Percentiles rank a stretch among this genome's conserved stretches.
Conservation (phyloP, 306 rosid genomes). For the Vigna hirtella region DNA sequence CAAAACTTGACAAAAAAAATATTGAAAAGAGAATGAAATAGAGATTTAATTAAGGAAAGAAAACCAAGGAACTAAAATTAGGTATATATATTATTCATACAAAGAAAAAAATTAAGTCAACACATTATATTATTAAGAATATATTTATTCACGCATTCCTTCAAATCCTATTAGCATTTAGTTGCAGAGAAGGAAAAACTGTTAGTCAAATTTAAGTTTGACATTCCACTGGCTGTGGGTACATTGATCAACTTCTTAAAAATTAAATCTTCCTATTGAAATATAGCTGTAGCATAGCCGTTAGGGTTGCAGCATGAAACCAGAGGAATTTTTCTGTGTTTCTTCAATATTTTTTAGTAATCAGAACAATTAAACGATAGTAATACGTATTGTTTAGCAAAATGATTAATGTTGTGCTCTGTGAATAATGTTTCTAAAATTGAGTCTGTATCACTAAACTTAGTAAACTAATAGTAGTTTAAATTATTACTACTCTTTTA, state of each 20-base stretch:
- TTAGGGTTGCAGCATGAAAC: background rate
- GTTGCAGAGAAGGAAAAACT: background rate
- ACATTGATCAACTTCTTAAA: slow-evolving; percentile 1
- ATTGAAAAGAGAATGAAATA: background rate
- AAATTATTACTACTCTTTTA: too few species aligned
- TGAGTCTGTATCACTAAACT: too few species aligned
- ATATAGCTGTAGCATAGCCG: background rate
- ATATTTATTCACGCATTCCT: background rate
- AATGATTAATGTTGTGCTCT: too few species aligned
- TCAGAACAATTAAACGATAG: too few species aligned
- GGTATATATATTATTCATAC: background rate
- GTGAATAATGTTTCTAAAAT: too few species aligned
- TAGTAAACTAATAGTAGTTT: too few species aligned
- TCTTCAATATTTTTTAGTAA: too few species aligned
- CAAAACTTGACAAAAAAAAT: too few species aligned
- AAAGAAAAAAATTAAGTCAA: background rate
- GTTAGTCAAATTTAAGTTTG: background rate
- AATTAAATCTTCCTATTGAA: background rate
- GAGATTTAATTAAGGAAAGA: background rate
- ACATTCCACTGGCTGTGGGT: background rate
- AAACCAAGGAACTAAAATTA: background rate
- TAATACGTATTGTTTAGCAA: too few species aligned
- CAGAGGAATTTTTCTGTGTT: background rate
- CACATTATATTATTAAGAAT: too few species aligned
- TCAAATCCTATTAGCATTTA: too few species aligned